Conservation (phyloP, 192 early-diverging fungal genomes). For the Podila epigama region DNA sequence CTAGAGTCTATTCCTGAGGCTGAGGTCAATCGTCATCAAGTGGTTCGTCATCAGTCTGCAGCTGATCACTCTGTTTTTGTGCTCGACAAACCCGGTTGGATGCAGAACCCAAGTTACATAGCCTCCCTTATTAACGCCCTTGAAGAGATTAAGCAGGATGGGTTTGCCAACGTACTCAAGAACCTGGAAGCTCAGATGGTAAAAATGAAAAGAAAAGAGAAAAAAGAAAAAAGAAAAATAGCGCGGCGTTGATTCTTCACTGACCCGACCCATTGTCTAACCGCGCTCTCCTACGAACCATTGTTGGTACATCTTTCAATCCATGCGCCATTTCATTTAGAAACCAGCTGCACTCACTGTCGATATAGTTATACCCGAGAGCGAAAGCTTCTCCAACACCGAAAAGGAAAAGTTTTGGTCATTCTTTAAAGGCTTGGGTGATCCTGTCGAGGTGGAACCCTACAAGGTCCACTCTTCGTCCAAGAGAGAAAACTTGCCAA, state of each 20-base stretch:
- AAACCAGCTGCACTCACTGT: conserved; percentile 20
- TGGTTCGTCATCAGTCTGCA: conserved; percentile 21
- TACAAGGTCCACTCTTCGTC: conserved; percentile 2
- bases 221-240: too few relatives aligned
- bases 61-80: conserved; percentile 29
- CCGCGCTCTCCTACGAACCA: too few relatives aligned
- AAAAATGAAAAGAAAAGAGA: not conserved
- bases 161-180: conserved; percentile 19
- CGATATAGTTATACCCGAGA: conserved; percentile 24
- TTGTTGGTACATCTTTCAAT: too few relatives aligned
- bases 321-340: too few relatives aligned
- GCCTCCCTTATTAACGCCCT: conserved; percentile 2
- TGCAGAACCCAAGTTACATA: conserved; percentile 25
- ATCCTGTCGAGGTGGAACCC: conserved; percentile 12
- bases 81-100: conserved; percentile 17
- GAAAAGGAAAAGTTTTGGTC: conserved; percentile 25
- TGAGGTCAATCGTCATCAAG: conserved; percentile 29
- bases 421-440: conserved; percentile 24
- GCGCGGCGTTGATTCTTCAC: too few relatives aligned
- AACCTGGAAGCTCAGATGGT: conserved; percentile 41
- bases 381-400: not conserved
- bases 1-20: conserved; percentile 27
- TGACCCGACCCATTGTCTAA: too few relatives aligned
- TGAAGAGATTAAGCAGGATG: conserved; percentile 30
- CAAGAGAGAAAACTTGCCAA: not conserved